phyloP scores from a whole-genome alignment of 768 basidiomycete species.

The Bullera alba region DNA sequence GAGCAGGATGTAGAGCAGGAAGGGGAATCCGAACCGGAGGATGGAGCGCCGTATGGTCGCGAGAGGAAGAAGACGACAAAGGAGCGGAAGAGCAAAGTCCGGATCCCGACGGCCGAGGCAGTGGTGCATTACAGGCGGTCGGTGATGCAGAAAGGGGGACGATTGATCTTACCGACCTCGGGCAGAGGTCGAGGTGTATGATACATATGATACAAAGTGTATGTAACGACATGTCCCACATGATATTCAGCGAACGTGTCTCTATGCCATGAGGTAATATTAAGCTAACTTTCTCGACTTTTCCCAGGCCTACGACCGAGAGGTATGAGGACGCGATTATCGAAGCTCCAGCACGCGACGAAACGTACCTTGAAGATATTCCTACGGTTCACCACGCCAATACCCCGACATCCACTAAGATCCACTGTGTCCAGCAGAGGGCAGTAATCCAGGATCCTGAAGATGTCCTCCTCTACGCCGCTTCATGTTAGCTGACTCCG shows the following conservation, averaged over 20 bases:
- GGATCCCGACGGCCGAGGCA: slow-evolving; percentile 24
- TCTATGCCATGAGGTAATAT: too few relatives aligned
- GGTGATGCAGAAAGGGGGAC: slow-evolving; percentile 11
- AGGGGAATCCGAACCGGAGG: too few relatives aligned
- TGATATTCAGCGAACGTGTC: too few relatives aligned
- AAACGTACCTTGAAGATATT: slow-evolving; percentile 29
- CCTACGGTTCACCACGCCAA: slow-evolving; percentile 25
- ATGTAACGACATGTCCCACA: too few relatives aligned
- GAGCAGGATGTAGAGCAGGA: too few relatives aligned
- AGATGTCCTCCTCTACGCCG: slow-evolving; percentile 25
- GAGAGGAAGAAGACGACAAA: slow-evolving; percentile 2
- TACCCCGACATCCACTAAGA: slow-evolving; percentile 31
- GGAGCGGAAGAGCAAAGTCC: not conserved
- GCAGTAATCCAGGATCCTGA: slow-evolving; percentile 22
- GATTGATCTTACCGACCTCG: not conserved
- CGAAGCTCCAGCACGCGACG: too few relatives aligned
- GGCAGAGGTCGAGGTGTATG: not conserved
- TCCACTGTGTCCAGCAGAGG: slow-evolving; percentile 22
- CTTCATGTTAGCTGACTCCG: not conserved
- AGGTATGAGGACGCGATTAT: too few relatives aligned
- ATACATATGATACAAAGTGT: too few relatives aligned
- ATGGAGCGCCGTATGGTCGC: too few relatives aligned
- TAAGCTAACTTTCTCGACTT: too few relatives aligned
- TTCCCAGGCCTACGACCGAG: too few relatives aligned
- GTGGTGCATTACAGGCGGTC: slow-evolving; percentile 17